These are phyloP conservation scores for Phytopythium aichiense DNA, from an alignment of 352 stramenopile genomes.

Conservation along the genomic window DNA sequence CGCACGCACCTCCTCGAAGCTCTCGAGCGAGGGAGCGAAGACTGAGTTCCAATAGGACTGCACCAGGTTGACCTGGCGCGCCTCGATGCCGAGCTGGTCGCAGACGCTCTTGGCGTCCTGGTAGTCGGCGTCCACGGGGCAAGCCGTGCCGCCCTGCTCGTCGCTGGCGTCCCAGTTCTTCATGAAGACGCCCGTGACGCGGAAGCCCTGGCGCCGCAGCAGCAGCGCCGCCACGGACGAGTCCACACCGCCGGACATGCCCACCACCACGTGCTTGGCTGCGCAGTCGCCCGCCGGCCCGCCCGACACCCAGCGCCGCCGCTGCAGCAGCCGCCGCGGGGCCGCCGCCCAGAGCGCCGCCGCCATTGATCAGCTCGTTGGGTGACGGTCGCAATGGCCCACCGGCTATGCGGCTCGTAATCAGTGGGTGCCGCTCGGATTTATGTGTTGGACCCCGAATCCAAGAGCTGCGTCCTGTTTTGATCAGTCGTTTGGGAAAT, in stretches of 20 bases:
- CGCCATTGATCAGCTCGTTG: neutral
- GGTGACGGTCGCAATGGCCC: neutral
- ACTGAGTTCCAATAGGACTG: constrained; percentile 98
- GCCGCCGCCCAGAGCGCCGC: neutral
- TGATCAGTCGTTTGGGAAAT: neutral
- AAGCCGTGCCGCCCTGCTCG: constrained; percentile 84
- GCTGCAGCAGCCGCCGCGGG: neutral
- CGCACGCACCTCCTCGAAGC: constrained; percentile 47
- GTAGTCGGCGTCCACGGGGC: constrained; percentile 89
- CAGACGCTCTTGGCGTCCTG: constrained; percentile 92
- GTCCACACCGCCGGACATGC: constrained; percentile 98
- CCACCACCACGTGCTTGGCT: constrained; percentile 90
- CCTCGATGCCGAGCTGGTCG: constrained; percentile 87
- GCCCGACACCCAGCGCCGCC: neutral
- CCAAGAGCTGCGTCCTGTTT: no score
- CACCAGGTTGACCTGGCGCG: constrained; percentile 88
- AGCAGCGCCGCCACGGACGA: constrained; percentile 95
- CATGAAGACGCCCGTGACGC: constrained; percentile 97
- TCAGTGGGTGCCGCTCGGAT: neutral
- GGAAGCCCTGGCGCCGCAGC: constrained; percentile 86
- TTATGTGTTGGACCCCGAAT: neutral
- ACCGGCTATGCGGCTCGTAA: neutral
- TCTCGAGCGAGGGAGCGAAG: constrained; percentile 95
- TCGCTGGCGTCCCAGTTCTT: constrained; percentile 97
- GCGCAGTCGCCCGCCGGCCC: no score